Conservation (phyloP, 257 asterid species). For the Rauvolfia tetraphylla region DNA sequence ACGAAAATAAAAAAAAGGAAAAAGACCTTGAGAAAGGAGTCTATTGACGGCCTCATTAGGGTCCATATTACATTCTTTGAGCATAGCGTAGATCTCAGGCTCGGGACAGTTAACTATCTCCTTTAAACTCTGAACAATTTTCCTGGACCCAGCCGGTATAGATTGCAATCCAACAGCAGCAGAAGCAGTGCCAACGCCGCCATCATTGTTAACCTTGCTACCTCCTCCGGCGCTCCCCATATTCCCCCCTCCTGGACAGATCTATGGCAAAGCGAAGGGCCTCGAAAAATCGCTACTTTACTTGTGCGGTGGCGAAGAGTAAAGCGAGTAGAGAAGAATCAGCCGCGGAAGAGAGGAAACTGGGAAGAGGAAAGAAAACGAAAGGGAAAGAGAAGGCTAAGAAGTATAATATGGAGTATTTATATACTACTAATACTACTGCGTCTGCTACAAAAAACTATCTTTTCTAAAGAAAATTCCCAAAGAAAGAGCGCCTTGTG, state of each 20-base stretch:
- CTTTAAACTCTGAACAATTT: slow-evolving; percentile 83
- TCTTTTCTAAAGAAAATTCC: too few relatives aligned
- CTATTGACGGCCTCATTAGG: slow-evolving; percentile 86
- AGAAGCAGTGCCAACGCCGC: slow-evolving; percentile 20
- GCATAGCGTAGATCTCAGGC: slow-evolving; percentile 84
- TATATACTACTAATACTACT: not conserved
- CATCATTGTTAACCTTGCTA: slow-evolving; percentile 13
- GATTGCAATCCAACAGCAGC: slow-evolving; percentile 39
- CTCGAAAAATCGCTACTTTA: not conserved
- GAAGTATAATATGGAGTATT: not conserved
- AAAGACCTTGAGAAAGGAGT: slow-evolving; percentile 73
- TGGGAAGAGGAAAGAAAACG: not conserved
- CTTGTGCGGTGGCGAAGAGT: slow-evolving; percentile 4
- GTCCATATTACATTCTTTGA: slow-evolving; percentile 95
- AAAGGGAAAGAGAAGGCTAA: not conserved
- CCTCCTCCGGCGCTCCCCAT: slow-evolving; percentile 26
- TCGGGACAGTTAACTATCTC: slow-evolving; percentile 81
- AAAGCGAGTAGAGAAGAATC: slow-evolving; percentile 7
- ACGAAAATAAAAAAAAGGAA: not conserved
- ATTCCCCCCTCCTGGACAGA: slow-evolving; percentile 1
- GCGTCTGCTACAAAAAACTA: slow-evolving; percentile 3
- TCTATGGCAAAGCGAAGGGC: slow-evolving; percentile 10
- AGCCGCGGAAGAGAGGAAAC: slow-evolving; percentile 8
- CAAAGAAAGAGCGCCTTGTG: too few relatives aligned
- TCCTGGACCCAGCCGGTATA: slow-evolving; percentile 65